A percentile compares a stretch with the other conserved stretches of the same genome.
phyloP scores from a whole-genome alignment of 345 rosid species.

The Eucalyptus erythrocorys region DNA sequence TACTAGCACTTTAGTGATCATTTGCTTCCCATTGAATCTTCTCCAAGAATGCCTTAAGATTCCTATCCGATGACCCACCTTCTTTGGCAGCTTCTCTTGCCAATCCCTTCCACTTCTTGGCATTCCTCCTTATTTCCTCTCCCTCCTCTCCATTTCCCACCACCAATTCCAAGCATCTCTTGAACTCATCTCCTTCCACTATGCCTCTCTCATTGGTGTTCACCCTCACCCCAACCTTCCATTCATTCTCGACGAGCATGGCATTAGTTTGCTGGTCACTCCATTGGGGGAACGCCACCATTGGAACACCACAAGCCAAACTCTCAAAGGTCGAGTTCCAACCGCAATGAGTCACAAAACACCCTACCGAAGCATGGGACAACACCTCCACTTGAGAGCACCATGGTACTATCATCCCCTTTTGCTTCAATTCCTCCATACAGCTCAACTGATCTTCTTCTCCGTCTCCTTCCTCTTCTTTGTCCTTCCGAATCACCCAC shows the following conservation, averaged over 20 bases:
- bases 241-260: constrained; percentile 40
- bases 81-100: constrained; percentile 27
- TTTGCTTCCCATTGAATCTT: background rate
- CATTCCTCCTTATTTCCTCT: constrained; percentile 22
- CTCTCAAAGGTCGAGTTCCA: constrained; percentile 76
- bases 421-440: constrained; percentile 27
- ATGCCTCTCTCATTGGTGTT: constrained; percentile 20
- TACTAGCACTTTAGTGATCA: background rate
- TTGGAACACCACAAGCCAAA: constrained; percentile 34
- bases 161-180: constrained; percentile 42
- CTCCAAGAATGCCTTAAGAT: constrained; percentile 15
- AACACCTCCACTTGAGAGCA: constrained; percentile 56
- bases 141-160: constrained; percentile 26
- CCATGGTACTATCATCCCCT: constrained; percentile 56
- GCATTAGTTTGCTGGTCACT: constrained; percentile 49
- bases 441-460: constrained; percentile 11
- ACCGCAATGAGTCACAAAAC: constrained; percentile 60
- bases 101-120: constrained; percentile 37
- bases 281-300: constrained; percentile 67
- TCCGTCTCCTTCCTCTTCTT: constrained; percentile 4
- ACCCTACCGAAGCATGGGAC: constrained; percentile 39
- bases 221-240: constrained; percentile 51
- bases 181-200: constrained; percentile 37
- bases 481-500: constrained; percentile 32
- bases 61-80: constrained; percentile 42